Evolutionary conservation across 306 rosid species (phyloP).

Genomic region (Carpinus fangiana): DNA sequence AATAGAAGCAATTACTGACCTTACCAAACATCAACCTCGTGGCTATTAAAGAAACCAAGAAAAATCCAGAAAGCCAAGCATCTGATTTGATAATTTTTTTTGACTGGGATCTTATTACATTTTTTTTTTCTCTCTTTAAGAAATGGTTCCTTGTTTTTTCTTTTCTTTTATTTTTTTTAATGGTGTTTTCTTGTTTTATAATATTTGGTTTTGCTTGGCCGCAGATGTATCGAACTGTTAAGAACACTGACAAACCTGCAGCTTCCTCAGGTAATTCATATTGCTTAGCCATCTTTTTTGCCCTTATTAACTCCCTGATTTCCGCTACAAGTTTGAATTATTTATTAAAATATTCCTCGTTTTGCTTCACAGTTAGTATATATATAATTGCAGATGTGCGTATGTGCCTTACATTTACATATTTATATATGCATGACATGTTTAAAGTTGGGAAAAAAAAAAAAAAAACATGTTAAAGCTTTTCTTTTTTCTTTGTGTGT

Average conservation of each 20-base stretch:
- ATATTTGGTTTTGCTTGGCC: slow-evolving; percentile 24
- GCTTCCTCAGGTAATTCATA: slow-evolving; percentile 74
- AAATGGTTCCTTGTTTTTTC: neutral
- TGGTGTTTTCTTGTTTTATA: slow-evolving; percentile 1
- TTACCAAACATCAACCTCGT: slow-evolving; percentile 83
- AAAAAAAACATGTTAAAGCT: neutral
- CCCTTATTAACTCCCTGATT: slow-evolving; percentile 28
- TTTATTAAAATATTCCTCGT: slow-evolving; percentile 41
- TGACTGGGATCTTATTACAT: slow-evolving; percentile 11
- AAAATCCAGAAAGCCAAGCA: slow-evolving; percentile 41
- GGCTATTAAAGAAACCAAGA: slow-evolving; percentile 47
- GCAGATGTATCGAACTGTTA: slow-evolving; percentile 95
- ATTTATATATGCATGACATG: neutral
- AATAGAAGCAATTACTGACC: slow-evolving; percentile 78
- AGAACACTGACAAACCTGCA: slow-evolving; percentile 88
- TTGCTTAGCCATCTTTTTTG: neutral
- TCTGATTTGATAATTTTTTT: slow-evolving; percentile 29
- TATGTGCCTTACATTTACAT: neutral
- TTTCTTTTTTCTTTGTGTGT: neutral
- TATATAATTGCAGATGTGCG: neutral
- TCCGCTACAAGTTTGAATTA: slow-evolving; percentile 32
- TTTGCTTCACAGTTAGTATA: slow-evolving; percentile 26
- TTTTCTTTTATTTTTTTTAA: neutral
- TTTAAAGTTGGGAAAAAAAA: no score
- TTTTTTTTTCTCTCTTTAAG: slow-evolving; percentile 4